These are phyloP conservation scores for Fusarium sp. DNA, from an alignment of 2,329 filamentous ascomycete species.

Conservation along the genomic window DNA sequence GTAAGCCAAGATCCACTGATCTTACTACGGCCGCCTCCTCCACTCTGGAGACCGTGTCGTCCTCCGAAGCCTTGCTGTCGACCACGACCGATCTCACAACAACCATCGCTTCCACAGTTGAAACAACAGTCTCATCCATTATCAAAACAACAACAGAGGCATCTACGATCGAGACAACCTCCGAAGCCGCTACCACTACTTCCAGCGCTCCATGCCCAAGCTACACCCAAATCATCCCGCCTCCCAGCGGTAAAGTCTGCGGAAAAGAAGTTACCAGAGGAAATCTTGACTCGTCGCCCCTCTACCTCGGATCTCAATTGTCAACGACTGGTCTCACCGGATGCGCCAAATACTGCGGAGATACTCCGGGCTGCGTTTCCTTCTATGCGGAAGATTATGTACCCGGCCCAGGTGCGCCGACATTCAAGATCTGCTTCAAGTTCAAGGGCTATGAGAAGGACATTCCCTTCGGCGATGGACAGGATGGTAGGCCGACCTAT, in stretches of 20 bases:
- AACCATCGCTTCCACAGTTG: background rate
- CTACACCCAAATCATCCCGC: background rate
- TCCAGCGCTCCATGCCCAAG: background rate
- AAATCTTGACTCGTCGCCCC: background rate
- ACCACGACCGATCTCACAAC: fast-evolving
- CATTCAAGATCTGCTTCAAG: background rate
- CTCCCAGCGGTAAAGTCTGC: background rate
- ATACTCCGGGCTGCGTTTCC: background rate
- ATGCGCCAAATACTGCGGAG: constrained; percentile 2
- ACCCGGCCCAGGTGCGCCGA: background rate
- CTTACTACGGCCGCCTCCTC: fast-evolving
- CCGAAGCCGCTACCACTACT: background rate
- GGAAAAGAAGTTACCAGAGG: background rate
- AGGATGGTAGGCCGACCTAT: fast-evolving
- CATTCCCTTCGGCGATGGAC: background rate
- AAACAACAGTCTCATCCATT: background rate
- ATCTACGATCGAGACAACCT: background rate
- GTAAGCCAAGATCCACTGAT: background rate
- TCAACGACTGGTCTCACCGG: background rate
- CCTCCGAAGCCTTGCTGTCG: background rate
- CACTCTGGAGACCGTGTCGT: background rate
- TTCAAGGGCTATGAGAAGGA: background rate
- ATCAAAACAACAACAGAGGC: background rate
- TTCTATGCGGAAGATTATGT: background rate
- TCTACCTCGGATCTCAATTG: background rate